phyloP scores from a whole-genome alignment of 2,329 filamentous ascomycete species.

The Colletotrichum acutatum region DNA sequence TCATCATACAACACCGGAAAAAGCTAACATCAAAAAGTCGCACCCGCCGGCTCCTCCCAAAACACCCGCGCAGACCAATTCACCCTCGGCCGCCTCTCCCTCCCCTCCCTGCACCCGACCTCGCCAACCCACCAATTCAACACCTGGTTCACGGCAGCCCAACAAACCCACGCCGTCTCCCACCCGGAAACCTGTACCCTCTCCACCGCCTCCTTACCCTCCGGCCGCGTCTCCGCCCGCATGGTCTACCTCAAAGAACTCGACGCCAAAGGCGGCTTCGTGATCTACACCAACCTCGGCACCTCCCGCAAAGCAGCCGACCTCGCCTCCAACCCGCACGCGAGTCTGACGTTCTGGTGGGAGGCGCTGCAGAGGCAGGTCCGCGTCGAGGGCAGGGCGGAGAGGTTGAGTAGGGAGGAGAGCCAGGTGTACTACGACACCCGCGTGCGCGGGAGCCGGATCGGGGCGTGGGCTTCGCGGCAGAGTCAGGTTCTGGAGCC shows the following conservation, averaged over 20 bases:
- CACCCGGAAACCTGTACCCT: slow-evolving; percentile 92
- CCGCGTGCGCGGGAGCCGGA: slow-evolving; percentile 79
- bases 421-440: slow-evolving; percentile 76
- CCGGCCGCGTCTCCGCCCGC: slow-evolving; percentile 84
- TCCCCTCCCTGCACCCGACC: slow-evolving; percentile 66
- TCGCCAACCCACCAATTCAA: slow-evolving; percentile 88
- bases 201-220: slow-evolving; percentile 85
- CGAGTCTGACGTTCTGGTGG: slow-evolving; percentile 93
- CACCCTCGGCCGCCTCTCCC: slow-evolving; percentile 69
- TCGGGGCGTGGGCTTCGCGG: slow-evolving; percentile 93
- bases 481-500: slow-evolving; percentile 82
- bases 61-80: slow-evolving; percentile 81
- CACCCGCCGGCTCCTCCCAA: slow-evolving; percentile 68
- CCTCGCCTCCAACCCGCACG: slow-evolving; percentile 78
- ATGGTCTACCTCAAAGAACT: slow-evolving; percentile 97
- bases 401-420: slow-evolving; percentile 75
- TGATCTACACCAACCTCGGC: slow-evolving; percentile 93
- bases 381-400: slow-evolving; percentile 82
- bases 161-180: slow-evolving; percentile 59
- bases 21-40: slow-evolving; percentile 58
- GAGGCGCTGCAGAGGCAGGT: slow-evolving; percentile 87
- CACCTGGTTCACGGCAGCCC: slow-evolving; percentile 84
- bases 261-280: slow-evolving; percentile 79
- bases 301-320: slow-evolving; percentile 78
- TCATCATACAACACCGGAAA: neutral